Conservation (phyloP, 306 rosid species). For the Purshia tridentata region DNA sequence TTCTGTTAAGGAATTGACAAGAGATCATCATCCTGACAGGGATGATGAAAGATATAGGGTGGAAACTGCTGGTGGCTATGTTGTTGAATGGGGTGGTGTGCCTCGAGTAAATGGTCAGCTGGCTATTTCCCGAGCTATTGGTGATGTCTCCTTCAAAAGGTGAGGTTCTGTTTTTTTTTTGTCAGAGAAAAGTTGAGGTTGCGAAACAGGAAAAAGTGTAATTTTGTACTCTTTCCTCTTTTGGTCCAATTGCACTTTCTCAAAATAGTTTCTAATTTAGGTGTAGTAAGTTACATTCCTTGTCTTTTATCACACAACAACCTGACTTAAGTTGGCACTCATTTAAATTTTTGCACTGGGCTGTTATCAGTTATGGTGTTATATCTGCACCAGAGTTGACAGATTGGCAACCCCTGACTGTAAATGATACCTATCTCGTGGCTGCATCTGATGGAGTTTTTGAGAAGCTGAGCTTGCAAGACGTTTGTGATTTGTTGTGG, state of each 20-base stretch:
- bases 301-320: background rate
- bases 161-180: constrained; percentile 24
- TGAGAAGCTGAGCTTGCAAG: constrained; percentile 81
- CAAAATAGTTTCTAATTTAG: background rate
- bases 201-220: constrained; percentile 15
- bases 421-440: constrained; percentile 90
- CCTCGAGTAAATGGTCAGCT: constrained; percentile 88
- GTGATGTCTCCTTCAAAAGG: constrained; percentile 82
- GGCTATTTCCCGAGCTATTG: constrained; percentile 87
- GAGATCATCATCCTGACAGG: constrained; percentile 94
- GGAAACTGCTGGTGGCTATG: constrained; percentile 95
- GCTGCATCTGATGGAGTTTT: constrained; percentile 93
- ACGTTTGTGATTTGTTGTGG: constrained; percentile 94
- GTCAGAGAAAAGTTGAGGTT: too few species aligned
- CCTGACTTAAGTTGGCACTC: background rate
- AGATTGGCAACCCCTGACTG: constrained; percentile 81
- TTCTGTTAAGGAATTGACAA: constrained; percentile 84
- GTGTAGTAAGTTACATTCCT: background rate
- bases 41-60: constrained; percentile 84
- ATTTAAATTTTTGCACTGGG: constrained; percentile 27
- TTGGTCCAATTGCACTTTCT: background rate
- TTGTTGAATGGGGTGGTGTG: constrained; percentile 82
- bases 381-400: constrained; percentile 91
- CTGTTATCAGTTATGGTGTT: constrained; percentile 70
- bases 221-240: background rate